A percentile compares a stretch with the other conserved stretches of the same genome.
Evolutionary conservation across 1,284 basidiomycete genomes (phyloP).

Genomic region (Boletus semigastroideus): DNA sequence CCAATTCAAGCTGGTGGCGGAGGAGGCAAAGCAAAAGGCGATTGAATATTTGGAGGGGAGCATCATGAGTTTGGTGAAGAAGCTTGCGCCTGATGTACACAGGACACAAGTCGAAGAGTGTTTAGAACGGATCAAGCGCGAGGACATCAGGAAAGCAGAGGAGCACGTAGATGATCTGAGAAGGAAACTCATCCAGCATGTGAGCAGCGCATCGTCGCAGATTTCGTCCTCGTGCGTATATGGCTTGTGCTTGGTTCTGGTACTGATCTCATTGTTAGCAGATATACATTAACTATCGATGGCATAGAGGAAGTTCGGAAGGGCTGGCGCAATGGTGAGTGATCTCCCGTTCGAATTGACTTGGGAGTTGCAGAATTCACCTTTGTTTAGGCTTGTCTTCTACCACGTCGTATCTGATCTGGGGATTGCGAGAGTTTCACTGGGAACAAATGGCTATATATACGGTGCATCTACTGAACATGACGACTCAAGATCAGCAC

Average conservation of each 20-base stretch:
- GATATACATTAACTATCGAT: neutral
- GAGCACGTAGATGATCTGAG: slow-evolving; percentile 18
- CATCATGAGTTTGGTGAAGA: slow-evolving; percentile 7
- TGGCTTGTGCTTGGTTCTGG: neutral
- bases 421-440: slow-evolving; percentile 13
- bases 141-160: slow-evolving; percentile 8
- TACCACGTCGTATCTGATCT: slow-evolving; percentile 13
- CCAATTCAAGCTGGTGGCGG: neutral
- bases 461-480: slow-evolving; percentile 37
- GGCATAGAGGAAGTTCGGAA: neutral
- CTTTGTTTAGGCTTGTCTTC: neutral
- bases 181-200: slow-evolving; percentile 22
- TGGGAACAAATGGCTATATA: slow-evolving; percentile 32
- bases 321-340: neutral
- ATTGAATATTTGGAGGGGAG: neutral
- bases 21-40: slow-evolving; percentile 6
- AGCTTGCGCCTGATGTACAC: slow-evolving; percentile 2
- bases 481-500: slow-evolving; percentile 44
- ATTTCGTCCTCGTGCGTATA: slow-evolving; percentile 16
- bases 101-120: slow-evolving; percentile 8
- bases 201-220: slow-evolving; percentile 20
- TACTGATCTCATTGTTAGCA: neutral
- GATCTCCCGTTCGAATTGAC: neutral
- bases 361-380: neutral
- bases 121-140: slow-evolving; percentile 1